A percentile compares a stretch with the other conserved stretches of the same genome.
Evolutionary conservation across 139 green algal species (phyloP).

Genomic region (Eudorina sp.): DNA sequence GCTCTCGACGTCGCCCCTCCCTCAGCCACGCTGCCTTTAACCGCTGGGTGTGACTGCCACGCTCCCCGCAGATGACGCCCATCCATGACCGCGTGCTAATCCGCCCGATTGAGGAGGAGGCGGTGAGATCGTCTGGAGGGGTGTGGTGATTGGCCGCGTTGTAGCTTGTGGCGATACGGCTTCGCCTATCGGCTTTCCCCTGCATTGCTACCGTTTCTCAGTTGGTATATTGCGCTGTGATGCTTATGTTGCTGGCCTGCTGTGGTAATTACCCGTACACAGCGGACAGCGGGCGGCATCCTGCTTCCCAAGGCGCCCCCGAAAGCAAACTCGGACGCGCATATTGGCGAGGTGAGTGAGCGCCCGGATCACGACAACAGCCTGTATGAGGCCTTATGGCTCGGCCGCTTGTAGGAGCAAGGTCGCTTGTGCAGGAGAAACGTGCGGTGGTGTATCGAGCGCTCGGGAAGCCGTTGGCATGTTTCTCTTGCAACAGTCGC

Average conservation of each 20-base stretch:
- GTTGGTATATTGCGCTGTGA: not conserved
- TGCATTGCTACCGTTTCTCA: not conserved
- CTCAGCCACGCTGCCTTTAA: too few species aligned
- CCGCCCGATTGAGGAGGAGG: constrained; percentile 70
- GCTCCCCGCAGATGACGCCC: constrained; percentile 70
- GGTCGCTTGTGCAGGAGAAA: too few species aligned
- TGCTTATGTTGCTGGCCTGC: not conserved
- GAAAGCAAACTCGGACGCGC: constrained; percentile 72
- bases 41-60: too few species aligned
- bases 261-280: not conserved
- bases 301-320: constrained; percentile 70
- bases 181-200: not conserved
- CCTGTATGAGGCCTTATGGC: too few species aligned
- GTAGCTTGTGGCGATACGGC: not conserved
- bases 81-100: constrained; percentile 70
- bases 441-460: too few species aligned
- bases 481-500: too few species aligned
- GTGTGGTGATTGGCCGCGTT: not conserved
- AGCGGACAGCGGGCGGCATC: constrained; percentile 72
- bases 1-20: too few species aligned
- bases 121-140: constrained; percentile 31
- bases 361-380: too few species aligned
- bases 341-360: constrained; percentile 69
- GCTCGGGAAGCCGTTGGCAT: too few species aligned
- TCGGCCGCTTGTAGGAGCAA: too few species aligned